Conservation (phyloP, 441 rosid genomes). For the Theobroma grandiflorum region DNA sequence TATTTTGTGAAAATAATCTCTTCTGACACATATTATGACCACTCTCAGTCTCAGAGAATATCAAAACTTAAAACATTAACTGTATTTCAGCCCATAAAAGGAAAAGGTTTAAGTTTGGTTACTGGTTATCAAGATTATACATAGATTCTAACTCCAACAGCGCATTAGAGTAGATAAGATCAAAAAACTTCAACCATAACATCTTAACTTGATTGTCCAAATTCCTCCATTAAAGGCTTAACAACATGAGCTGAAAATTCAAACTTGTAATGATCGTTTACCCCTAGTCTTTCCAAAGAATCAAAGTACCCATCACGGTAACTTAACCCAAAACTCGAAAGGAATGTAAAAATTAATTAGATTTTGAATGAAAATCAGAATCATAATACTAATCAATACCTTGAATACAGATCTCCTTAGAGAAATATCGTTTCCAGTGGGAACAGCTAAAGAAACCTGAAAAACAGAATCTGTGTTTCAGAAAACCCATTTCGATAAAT, state of each 20-base stretch:
- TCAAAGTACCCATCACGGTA: constrained; percentile 9
- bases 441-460: constrained; percentile 26
- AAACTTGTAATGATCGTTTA: not conserved
- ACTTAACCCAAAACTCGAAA: not conserved
- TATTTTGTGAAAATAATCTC: no score
- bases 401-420: constrained; percentile 18
- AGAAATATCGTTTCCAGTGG: constrained; percentile 8
- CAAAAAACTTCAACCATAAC: not conserved
- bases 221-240: not conserved
- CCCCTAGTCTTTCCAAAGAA: not conserved
- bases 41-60: constrained; percentile 11
- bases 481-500: constrained; percentile 21
- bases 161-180: constrained; percentile 4
- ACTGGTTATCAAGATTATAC: not conserved
- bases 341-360: no score
- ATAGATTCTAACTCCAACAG: not conserved
- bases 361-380: not conserved
- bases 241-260: not conserved
- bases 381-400: not conserved
- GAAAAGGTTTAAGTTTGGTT: not conserved
- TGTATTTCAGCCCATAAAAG: not conserved
- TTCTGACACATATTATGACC: not conserved
- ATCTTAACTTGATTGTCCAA: not conserved
- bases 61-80: not conserved
- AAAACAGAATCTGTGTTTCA: not conserved